Base-by-base conservation (phyloP, 768 basidiomycete species). In the Russula brevipes region DNA sequence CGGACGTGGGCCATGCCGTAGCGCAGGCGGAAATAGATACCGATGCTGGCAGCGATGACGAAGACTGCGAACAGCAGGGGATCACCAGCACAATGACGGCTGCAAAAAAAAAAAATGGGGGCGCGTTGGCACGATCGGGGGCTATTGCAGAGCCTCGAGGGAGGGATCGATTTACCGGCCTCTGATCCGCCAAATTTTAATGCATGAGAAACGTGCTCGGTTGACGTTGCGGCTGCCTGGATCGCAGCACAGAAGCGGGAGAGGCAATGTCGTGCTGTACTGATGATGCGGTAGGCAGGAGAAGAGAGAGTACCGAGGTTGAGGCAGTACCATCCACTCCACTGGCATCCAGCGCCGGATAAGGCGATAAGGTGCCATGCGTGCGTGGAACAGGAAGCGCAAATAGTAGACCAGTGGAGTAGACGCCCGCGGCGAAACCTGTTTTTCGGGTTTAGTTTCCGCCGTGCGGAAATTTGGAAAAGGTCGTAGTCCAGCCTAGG, bases 41-140 rank as follows among this genome's bases (percentile, higher is more conserved):
- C 85, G 16, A 75, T 72, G 70, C 79, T 83, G 54, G 81, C 79
- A 38, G 76, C 69, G 61, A 85, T 66, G 71, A 88, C 81, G 58
- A 89, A 73, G 60, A 81, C 65, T 60, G 77, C 75, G 46, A 89
- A 78, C 50, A 76, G 24, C 24, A 24, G 24, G 24, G 72, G 42
- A 87, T 80, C 45, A 89, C 77, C 44, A 89, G 73, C 4, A 74
- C 83, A 66, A 88, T 80, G 74, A 89, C 89, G 9, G 59, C 67
- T 68, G 19, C 24, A 24, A 24, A 30, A 35, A 24, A 7, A 30
- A 65, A 12, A 17, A 19, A 12, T 24, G 1, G 14, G 4, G 30
- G 30, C 11, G 51, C 1, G 41, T 59, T 36, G 51, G 39, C 42
- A 53, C 31, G 52, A 53, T 14, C 24, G 24, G 24, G 24, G 12